Conservation (phyloP, 805 yeast genomes). For the Spathaspora boniae region DNA sequence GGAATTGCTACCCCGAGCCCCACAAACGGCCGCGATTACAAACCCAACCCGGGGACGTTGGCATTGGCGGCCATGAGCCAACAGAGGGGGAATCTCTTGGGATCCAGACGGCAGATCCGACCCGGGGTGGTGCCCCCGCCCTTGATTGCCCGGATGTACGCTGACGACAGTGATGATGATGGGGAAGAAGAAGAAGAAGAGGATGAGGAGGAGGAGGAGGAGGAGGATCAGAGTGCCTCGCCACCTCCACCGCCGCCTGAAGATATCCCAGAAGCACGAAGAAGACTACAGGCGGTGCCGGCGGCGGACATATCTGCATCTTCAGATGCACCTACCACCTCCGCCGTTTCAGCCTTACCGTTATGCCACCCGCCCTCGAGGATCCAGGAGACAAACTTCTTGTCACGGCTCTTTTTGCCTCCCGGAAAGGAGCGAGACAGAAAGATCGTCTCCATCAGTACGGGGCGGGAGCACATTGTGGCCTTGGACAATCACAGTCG, state of each 20-base stretch:
- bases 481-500: slow-evolving; percentile 50
- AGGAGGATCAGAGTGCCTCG: not conserved
- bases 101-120: slow-evolving; percentile 4
- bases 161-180: no score
- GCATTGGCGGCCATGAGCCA: slow-evolving; percentile 6
- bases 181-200: slow-evolving; percentile 2
- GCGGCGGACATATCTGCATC: slow-evolving; percentile 14
- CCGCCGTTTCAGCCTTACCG: slow-evolving; percentile 3
- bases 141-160: slow-evolving; percentile 4
- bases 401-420: slow-evolving; percentile 21
- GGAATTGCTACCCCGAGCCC: slow-evolving; percentile 28
- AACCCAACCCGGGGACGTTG: slow-evolving; percentile 12
- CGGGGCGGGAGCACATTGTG: slow-evolving; percentile 64
- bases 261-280: slow-evolving; percentile 9
- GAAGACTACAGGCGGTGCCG: slow-evolving; percentile 13
- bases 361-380: slow-evolving; percentile 2
- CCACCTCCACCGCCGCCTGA: slow-evolving; percentile 2
- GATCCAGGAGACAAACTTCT: slow-evolving; percentile 20
- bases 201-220: slow-evolving; percentile 1
- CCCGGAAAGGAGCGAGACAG: slow-evolving; percentile 12
- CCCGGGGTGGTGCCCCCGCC: slow-evolving; percentile 7
- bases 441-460: slow-evolving; percentile 46
- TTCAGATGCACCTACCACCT: no score
- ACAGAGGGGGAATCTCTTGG: not conserved
- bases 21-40: slow-evolving; percentile 13